Conservation (phyloP, 2,329 filamentous ascomycete genomes). For the Xylaria sp. region DNA sequence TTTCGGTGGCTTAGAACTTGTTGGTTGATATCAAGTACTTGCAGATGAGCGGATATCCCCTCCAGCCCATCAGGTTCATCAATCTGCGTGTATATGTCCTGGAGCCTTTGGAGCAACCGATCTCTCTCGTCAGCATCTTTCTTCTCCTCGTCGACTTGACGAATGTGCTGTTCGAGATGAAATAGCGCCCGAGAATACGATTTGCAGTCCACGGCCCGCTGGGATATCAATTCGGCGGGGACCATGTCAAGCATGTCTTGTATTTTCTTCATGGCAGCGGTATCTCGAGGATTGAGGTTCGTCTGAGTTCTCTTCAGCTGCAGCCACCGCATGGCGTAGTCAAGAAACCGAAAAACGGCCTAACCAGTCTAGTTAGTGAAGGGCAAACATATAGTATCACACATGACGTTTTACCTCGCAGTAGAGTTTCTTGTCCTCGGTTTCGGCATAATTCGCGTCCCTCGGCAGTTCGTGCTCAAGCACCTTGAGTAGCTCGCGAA, state of each 20-base stretch:
- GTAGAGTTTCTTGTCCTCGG: constrained; percentile 79
- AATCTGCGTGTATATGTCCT: constrained; percentile 95
- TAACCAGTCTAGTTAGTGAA: constrained; percentile 43
- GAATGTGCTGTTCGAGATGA: constrained; percentile 89
- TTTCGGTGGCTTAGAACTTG: constrained; percentile 92
- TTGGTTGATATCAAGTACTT: constrained; percentile 87
- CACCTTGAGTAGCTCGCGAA: constrained; percentile 74
- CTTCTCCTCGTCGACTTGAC: constrained; percentile 49
- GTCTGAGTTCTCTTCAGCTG: constrained; percentile 67
- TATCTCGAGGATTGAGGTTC: constrained; percentile 43
- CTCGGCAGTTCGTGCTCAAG: constrained; percentile 62
- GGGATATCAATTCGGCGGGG: constrained; percentile 73
- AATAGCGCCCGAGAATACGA: constrained; percentile 92
- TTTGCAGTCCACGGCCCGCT: constrained; percentile 87
- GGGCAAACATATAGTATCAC: neutral
- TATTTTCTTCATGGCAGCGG: constrained; percentile 53
- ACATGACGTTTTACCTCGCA: constrained; percentile 68
- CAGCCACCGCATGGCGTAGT: constrained; percentile 89
- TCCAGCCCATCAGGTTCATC: constrained; percentile 97
- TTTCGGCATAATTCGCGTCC: constrained; percentile 60
- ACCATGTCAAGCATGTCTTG: constrained; percentile 62
- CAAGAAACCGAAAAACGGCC: constrained; percentile 87
- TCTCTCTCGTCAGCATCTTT: constrained; percentile 57
- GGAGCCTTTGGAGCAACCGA: constrained; percentile 74
- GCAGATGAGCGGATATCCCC: constrained; percentile 86